A percentile compares a stretch with the other conserved stretches of the same genome.
Evolutionary conservation across 768 basidiomycete species (phyloP).

Genomic region (Collybiopsis confluens): DNA sequence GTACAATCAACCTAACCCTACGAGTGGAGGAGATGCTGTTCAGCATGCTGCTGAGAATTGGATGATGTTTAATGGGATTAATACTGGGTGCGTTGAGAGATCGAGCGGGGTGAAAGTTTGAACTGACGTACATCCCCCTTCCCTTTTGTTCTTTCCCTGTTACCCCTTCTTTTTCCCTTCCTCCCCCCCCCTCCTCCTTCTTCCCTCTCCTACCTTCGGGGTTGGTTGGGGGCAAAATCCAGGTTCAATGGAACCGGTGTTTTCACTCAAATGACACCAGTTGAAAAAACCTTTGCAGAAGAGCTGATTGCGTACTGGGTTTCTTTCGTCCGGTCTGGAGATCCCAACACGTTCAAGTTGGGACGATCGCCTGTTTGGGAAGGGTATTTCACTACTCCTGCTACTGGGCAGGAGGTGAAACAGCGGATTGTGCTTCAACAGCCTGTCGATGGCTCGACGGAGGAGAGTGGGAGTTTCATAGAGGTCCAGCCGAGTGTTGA

Average conservation of each 20-base stretch:
- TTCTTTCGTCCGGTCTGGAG: conserved; percentile 53
- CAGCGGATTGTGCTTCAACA: conserved; percentile 45
- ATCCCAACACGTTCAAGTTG: conserved; percentile 55
- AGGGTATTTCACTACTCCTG: conserved; percentile 23
- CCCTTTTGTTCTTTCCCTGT: too few relatives aligned
- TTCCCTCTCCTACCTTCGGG: too few relatives aligned
- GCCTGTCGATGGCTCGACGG: conserved; percentile 22
- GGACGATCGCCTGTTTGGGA: conserved; percentile 48
- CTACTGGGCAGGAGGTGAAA: conserved; percentile 14
- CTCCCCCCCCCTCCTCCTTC: too few relatives aligned
- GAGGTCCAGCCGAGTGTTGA: conserved; percentile 36
- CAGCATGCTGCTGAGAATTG: conserved; percentile 59
- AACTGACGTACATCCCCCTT: too few relatives aligned
- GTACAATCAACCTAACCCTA: conserved; percentile 54
- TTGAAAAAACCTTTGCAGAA: conserved; percentile 46
- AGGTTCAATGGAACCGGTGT: conserved; percentile 51
- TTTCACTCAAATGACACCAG: conserved; percentile 41
- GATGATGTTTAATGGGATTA: conserved; percentile 63
- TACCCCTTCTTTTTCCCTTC: too few relatives aligned
- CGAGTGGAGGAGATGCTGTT: conserved; percentile 29
- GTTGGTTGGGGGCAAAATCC: too few relatives aligned
- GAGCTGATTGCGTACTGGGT: conserved; percentile 67
- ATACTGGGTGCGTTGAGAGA: conserved; percentile 45
- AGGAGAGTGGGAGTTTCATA: conserved; percentile 34
- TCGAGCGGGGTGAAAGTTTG: background rate